A percentile compares a stretch with the other conserved stretches of the same genome.
Evolutionary conservation across 306 rosid species (phyloP).

Genomic region (Bauhinia variegata): DNA sequence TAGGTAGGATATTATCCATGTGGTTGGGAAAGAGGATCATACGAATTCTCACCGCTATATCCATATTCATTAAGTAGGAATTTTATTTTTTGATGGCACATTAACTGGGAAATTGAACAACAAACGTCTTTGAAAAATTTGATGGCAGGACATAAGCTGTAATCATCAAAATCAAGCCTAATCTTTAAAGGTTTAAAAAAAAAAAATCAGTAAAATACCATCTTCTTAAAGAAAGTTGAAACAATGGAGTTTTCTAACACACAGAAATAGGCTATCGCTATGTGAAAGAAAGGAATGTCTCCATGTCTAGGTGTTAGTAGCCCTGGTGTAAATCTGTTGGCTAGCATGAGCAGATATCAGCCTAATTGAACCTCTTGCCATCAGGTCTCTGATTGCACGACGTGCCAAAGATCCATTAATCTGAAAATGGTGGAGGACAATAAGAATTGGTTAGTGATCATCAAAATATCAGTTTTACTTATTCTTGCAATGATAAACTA

Average conservation of each 20-base stretch:
- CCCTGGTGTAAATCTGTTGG: slow-evolving; percentile 47
- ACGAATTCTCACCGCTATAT: too few species aligned
- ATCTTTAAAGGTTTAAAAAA: slow-evolving; percentile 1
- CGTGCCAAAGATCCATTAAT: slow-evolving; percentile 50
- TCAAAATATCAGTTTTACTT: not conserved
- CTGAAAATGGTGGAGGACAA: slow-evolving; percentile 12
- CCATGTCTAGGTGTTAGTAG: slow-evolving; percentile 29
- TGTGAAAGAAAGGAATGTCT: too few species aligned
- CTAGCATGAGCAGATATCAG: slow-evolving; percentile 39
- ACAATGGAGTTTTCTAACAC: not conserved
- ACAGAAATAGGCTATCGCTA: too few species aligned
- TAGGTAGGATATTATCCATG: too few species aligned
- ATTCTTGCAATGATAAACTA: not conserved
- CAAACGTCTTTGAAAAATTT: too few species aligned
- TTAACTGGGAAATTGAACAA: too few species aligned
- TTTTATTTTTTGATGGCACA: too few species aligned
- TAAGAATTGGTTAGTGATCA: not conserved
- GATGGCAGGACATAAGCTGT: too few species aligned
- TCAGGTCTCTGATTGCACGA: slow-evolving; percentile 36
- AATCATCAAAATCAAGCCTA: slow-evolving; percentile 18
- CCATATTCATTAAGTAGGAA: too few species aligned
- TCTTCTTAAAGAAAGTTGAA: not conserved
- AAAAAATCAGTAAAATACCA: too few species aligned
- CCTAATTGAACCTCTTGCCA: slow-evolving; percentile 45
- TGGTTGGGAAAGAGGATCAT: too few species aligned